Base-by-base conservation (phyloP, 2,329 filamentous ascomycete genomes). In the Ophiostoma quercus region DNA sequence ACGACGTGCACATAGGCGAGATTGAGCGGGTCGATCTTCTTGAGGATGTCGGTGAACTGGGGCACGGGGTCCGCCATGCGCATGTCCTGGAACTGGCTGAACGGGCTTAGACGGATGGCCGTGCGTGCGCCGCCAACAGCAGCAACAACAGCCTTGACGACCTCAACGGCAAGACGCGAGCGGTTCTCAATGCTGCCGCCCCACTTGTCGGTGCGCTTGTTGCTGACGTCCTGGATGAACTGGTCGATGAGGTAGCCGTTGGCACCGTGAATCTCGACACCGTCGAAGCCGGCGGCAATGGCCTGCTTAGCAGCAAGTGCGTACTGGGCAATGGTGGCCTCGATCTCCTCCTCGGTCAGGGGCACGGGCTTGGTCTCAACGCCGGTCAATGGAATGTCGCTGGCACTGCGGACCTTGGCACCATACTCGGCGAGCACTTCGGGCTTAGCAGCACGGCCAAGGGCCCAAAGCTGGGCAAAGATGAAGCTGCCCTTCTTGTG, bases 241-340 rank as follows among this genome's bases (percentile, higher is more conserved):
- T 82, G 80, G 74, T 88, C 87, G 0, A 94, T 80, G 0, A 95
- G 83, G 76, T 94, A 95, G 0, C 92, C 91, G 75, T 95, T 91
- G 0, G 91, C 92, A 74, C 85, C 86, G 80, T 95, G 92, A 68
- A 96, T 87, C 78, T 88, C 89, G 25, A 91, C 83, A 6, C 86
- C 86, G 74, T 91, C 89, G 72, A 89, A 89, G 0, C 90, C 91
- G 0, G 85, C 87, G 41, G 82, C 81, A 1, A 92, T 77, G 0
- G 90, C 84, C 22, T 86, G 80, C 73, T 82, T 80, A 0, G 83
- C 79, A 0, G 83, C 83, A 0, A 81, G 83, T 1, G 82, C 84
- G 79, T 84, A 92, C 2, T 86, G 85, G 4, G 77, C 76, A 78
- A 91, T 90, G 73, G 89, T 80, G 4, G 84, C 77, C 71, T 87